These are phyloP conservation scores for Zalaria obscura DNA, from an alignment of 2,329 filamentous ascomycete species.

Conservation along the genomic window DNA sequence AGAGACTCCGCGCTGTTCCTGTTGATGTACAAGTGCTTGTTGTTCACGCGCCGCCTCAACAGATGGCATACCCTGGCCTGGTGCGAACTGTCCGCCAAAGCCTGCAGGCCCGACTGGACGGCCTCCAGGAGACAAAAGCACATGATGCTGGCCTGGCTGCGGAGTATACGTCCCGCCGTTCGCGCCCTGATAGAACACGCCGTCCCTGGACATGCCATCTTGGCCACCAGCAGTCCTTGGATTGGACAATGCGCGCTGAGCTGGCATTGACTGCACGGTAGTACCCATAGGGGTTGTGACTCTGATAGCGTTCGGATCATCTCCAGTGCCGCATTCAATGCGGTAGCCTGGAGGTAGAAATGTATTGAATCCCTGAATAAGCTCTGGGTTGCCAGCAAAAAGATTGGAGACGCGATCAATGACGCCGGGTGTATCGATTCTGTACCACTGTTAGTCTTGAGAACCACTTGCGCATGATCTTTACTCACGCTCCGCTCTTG, in stretches of 20 bases:
- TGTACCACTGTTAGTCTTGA: constrained; percentile 10
- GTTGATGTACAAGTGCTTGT: constrained; percentile 27
- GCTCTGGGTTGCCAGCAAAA: constrained; percentile 80
- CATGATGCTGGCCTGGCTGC: constrained; percentile 21
- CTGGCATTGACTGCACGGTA: constrained; percentile 73
- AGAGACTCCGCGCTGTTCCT: constrained; percentile 51
- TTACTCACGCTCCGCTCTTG: constrained; percentile 79
- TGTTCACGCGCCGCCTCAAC: constrained; percentile 15
- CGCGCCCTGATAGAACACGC: constrained; percentile 7
- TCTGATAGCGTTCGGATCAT: constrained; percentile 88
- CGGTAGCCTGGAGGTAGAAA: constrained; percentile 89
- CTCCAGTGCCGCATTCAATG: constrained; percentile 87
- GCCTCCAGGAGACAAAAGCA: constrained; percentile 29
- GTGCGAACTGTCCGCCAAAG: constrained; percentile 17
- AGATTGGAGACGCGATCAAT: constrained; percentile 93
- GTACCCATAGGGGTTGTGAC: constrained; percentile 98
- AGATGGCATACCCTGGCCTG: constrained; percentile 3
- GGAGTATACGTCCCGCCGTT: constrained; percentile 25
- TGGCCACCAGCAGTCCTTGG: constrained; percentile 23
- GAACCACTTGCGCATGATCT: not conserved
- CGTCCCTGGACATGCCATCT: constrained; percentile 2
- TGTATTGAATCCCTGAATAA: constrained; percentile 88
- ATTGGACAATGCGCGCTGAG: constrained; percentile 27
- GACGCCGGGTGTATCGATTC: constrained; percentile 92
- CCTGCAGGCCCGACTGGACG: constrained; percentile 25